Evolutionary conservation across 371 early-diverging fungal species (phyloP), one percentile per base, ranked within the genome.

Genomic region (Zancudomyces culisetae): DNA sequence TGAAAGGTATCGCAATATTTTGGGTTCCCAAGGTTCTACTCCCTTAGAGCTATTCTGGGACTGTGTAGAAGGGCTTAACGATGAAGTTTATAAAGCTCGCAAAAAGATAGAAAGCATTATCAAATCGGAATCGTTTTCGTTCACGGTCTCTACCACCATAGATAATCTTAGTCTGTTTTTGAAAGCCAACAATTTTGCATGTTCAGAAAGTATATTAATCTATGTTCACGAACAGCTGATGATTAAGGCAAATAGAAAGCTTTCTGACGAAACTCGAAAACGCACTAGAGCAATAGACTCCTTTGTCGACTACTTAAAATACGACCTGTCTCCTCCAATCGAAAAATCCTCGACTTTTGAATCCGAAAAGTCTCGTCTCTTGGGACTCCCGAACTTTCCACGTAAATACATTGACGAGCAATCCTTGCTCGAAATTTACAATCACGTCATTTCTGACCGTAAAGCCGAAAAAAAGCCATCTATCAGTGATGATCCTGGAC

Each of bases 21-120:
- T 95, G 2, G 90, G 89, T 0, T 77, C 84, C 52, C 71, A 78
- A 1, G 92, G 90, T 6, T 87, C 90, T 0, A 75, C 81, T 2
- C 90, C 95, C 1, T 57, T 88, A 47, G 93, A 95, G 45, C 58
- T 95, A 51, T 91, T 91, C 59, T 91, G 89, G 82, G 95, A 95
- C 61, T 51, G 76, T 15, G 63, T 91, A 21, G 81, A 85, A 55
- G 77, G 78, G 40, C 60, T 92, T 15, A 84, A 89, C 43, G 87
- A 89, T 28, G 67, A 71, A 27, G 63, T 80, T 12, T 78, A 83
- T 60, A 68, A 74, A 20, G 74, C 84, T 27, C 76, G 84, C 35
- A 81, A 83, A 55, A 59, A 65, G 10, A 64, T 91, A 0, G 75
- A 80, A 42, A 43, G 35, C 29, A 24, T 27, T 26, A 27, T 48